Percentiles rank a stretch among this genome's conserved stretches.
Conservation (phyloP, 1,284 basidiomycete species). For the Rhodotorula sp. region DNA sequence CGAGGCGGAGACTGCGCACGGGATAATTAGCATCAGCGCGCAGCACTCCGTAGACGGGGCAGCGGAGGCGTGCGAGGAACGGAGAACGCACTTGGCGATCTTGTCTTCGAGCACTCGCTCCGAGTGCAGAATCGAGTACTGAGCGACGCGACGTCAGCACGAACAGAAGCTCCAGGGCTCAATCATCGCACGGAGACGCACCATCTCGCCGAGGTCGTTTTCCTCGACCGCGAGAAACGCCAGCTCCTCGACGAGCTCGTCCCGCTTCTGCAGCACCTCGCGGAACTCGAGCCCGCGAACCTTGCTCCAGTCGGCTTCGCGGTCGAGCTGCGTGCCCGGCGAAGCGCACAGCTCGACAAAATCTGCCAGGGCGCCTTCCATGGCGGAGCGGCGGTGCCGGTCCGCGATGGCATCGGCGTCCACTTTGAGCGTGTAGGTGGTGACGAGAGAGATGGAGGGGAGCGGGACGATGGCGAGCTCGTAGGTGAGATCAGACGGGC, state of each 20-base stretch:
- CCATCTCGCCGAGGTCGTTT: constrained; percentile 66
- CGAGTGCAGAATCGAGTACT: constrained; percentile 76
- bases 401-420: constrained; percentile 70
- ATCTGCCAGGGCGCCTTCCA: constrained; percentile 62
- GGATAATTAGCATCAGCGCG: neutral
- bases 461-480: constrained; percentile 69
- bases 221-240: constrained; percentile 31
- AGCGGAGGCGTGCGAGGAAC: neutral
- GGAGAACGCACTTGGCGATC: constrained; percentile 58
- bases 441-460: constrained; percentile 75
- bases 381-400: constrained; percentile 54
- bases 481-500: constrained; percentile 63
- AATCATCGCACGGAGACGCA: too few species aligned
- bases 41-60: neutral
- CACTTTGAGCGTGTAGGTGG: constrained; percentile 70
- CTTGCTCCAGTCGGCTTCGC: constrained; percentile 70
- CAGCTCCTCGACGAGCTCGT: constrained; percentile 55
- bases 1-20: constrained; percentile 61
- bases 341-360: constrained; percentile 48
- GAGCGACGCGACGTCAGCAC: neutral
- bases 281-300: constrained; percentile 89
- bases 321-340: neutral
- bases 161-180: too few species aligned
- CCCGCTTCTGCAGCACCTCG: constrained; percentile 69
- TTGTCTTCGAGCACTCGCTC: constrained; percentile 71